A percentile compares a stretch with the other conserved stretches of the same genome.
phyloP scores from a whole-genome alignment of 2,329 filamentous ascomycete species.

The Colletotrichum kahawae region DNA sequence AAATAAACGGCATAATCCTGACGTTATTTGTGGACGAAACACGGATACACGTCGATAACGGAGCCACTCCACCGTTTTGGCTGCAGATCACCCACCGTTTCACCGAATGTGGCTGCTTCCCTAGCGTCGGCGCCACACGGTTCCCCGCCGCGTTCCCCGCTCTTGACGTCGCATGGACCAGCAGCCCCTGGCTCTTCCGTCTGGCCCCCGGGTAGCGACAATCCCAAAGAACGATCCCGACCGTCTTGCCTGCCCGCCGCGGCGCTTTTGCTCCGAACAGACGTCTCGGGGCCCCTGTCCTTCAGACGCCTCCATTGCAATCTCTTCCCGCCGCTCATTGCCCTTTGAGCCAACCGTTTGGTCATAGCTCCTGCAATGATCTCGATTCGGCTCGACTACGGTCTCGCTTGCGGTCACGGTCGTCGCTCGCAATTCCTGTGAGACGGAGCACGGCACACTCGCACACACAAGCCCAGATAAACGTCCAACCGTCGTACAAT shows the following conservation, averaged over 20 bases:
- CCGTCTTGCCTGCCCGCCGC: neutral
- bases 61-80: constrained; percentile 6
- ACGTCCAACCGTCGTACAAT: constrained; percentile 7
- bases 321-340: neutral
- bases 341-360: neutral
- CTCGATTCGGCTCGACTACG: neutral
- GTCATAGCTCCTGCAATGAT: neutral
- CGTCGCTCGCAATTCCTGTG: neutral
- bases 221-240: neutral
- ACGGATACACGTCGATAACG: neutral
- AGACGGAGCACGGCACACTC: neutral
- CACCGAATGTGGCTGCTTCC: neutral
- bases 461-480: neutral
- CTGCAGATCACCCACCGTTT: constrained; percentile 13
- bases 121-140: constrained; percentile 11
- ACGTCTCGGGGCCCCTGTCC: neutral
- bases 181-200: neutral
- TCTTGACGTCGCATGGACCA: constrained; percentile 7
- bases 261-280: constrained; percentile 10
- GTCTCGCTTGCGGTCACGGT: neutral
- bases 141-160: constrained; percentile 1
- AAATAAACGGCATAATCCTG: neutral
- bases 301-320: neutral
- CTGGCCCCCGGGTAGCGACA: neutral
- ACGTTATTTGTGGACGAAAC: neutral